Evolutionary conservation across 2,329 filamentous ascomycete species (phyloP).

Genomic region (Diaporthe vexans): DNA sequence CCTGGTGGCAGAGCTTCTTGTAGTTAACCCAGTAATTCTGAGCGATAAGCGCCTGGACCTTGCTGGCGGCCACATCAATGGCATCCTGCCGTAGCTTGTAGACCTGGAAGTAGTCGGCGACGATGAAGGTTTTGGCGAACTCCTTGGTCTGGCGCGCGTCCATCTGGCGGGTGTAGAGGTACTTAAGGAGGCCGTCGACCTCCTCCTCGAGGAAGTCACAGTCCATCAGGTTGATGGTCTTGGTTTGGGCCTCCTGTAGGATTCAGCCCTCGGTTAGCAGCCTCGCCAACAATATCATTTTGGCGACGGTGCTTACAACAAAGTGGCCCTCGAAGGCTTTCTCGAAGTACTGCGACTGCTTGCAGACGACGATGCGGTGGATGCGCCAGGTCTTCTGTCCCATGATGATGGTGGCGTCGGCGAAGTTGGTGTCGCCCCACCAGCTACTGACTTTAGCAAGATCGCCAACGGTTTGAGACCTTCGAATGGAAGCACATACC

Average conservation of each 20-base stretch:
- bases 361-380: constrained; percentile 21
- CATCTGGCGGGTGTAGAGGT: constrained; percentile 17
- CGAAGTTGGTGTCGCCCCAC: neutral
- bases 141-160: neutral
- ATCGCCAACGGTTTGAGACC: neutral
- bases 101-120: constrained; percentile 35
- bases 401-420: constrained; percentile 33
- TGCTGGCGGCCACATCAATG: neutral
- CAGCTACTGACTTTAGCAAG: neutral
- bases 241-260: constrained; percentile 6
- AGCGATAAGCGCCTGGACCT: neutral
- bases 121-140: neutral
- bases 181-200: constrained; percentile 5
- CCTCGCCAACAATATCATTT: accelerated
- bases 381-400: constrained; percentile 17
- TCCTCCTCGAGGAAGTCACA: neutral
- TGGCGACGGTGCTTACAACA: neutral
- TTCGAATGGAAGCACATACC: neutral
- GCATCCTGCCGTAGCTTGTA: neutral
- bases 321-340: constrained; percentile 13
- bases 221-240: constrained; percentile 19
- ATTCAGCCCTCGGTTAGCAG: neutral
- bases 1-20: neutral
- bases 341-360: constrained; percentile 12
- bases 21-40: neutral